Conservation (phyloP, 371 early-diverging fungal genomes). For the Syncephalis fuscata region DNA sequence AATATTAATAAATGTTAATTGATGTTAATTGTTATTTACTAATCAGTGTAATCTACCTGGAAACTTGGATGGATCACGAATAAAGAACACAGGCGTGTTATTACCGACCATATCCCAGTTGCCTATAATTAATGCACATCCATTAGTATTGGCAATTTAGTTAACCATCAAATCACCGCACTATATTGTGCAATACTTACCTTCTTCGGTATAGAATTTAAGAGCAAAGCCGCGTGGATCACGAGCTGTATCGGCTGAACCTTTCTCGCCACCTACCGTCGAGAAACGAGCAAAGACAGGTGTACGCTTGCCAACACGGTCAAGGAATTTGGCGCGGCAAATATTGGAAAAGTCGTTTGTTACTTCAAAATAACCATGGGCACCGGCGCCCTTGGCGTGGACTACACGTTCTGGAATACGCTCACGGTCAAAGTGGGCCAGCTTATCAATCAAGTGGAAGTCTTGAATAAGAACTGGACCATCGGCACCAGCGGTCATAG, state of each 20-base stretch:
- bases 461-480: slow-evolving; percentile 48
- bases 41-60: slow-evolving; percentile 13
- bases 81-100: slow-evolving; percentile 48
- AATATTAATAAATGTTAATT: too few relatives aligned
- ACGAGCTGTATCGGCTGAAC: slow-evolving; percentile 55
- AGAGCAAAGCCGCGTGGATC: slow-evolving; percentile 66
- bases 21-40: too few relatives aligned
- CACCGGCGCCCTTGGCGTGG: slow-evolving; percentile 70
- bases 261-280: slow-evolving; percentile 62
- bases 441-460: slow-evolving; percentile 58
- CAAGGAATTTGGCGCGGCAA: slow-evolving; percentile 59
- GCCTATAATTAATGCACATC: too few relatives aligned
- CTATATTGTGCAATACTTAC: slow-evolving; percentile 3
- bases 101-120: slow-evolving; percentile 65
- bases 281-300: slow-evolving; percentile 68
- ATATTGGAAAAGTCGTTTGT: slow-evolving; percentile 52
- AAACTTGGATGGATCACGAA: slow-evolving; percentile 64
- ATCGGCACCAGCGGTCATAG: slow-evolving; percentile 29
- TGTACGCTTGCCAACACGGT: slow-evolving; percentile 51
- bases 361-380: slow-evolving; percentile 68
- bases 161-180: neutral
- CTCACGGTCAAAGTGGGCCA: slow-evolving; percentile 74
- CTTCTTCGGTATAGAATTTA: slow-evolving; percentile 65
- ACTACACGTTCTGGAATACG: slow-evolving; percentile 72
- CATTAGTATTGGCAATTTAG: neutral